Base-by-base conservation (phyloP, 805 yeast genomes). In the Yarrowia sp. region DNA sequence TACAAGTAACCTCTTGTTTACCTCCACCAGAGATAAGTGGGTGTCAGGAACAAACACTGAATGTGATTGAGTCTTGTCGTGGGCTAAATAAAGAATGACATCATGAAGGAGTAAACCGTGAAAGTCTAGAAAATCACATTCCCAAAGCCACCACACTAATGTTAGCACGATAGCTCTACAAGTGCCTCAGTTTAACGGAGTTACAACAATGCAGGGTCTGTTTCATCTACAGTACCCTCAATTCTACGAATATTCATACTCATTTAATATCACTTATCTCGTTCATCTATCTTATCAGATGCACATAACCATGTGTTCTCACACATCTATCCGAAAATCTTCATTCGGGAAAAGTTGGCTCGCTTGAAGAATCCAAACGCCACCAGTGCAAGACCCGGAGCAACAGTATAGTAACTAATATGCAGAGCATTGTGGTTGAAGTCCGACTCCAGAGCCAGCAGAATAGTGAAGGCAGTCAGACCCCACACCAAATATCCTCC, bases 401-500 rank as follows among this genome's bases (percentile, higher is more conserved):
- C 58, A 15, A 67, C 60, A 3, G 65, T 41, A 31, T 28, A 47
- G 43, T 65, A 57, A 13, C 51, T 42, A 48, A 68, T 68, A 44
- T 68, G 71, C 5, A 70, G 65, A 7, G 65, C 67, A 35, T 64
- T 66, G 38, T 43, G 45, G 65, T 69, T 70, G 63, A 51, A 70
- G 50, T 67, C 70, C 7, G 71, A 64, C 28, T 67, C 65, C 38
- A 68, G 42, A 1, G 72, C 69, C 17, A 70, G 63, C 38, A 66
- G 55, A 10, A 70, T 64, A 2, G 72, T 69, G 11, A 65, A 44
- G 1, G 62, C 65, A n/a, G 69, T 38, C 31, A 67, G 48, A 3
- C 39, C 38, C 22, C 69, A 43, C 11, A 62, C 55, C 8, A 66
- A n/a, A 50, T 72, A 72, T 9, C 74, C 75, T 4, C 66, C 65